Evolutionary conservation across 768 basidiomycete species (phyloP), one percentile per base, ranked within the genome.

Genomic region (Polyporus arcularius): DNA sequence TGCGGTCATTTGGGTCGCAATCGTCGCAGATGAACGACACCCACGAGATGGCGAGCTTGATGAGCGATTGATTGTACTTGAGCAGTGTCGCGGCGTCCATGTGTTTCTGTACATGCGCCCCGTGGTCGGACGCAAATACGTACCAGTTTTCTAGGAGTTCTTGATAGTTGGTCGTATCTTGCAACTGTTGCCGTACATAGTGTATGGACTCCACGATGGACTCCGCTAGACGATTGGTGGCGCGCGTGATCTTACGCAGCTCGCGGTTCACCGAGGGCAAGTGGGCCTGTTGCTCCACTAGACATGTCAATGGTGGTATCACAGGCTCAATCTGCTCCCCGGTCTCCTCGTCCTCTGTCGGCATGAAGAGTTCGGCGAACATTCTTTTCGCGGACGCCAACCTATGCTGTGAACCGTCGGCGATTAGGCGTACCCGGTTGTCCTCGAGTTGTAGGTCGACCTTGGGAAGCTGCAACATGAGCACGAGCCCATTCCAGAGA

Each of bases 11-110:
- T 8, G 96, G 94, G 67, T 97, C 92, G 76, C 97, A 99, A 68
- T 96, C 93, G 70, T 98, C 95, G 76, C 94, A 97, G 64, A 98
- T 96, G 79, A 99, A 98, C 46, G 94, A 89, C 38, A 98, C 93
- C 96, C 96, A 99, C 12, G 92, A 90, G 67, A 98, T 98, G 10
- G 96, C 94, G 54, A 98, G 83, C 61, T 87, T 89, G 73, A 96
- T 89, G 38, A 98, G 80, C 4, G 90, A 81, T 7, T 89, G 85
- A 70, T 91, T 90, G 75, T 97, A 96, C 65, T 89, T 88, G 66
- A 82, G 77, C 55, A 88, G 72, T 0, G 85, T 79, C 0, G 83
- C 70, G 15, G 82, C 83, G 66, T 96, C 94, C 88, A 97, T 92
- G 71, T 91, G 87, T 65, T 88, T 86, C 68, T 94, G 89, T 9